A percentile compares a stretch with the other conserved stretches of the same genome.
Conservation (phyloP, 805 yeast genomes). For the Candida gorgasii region DNA sequence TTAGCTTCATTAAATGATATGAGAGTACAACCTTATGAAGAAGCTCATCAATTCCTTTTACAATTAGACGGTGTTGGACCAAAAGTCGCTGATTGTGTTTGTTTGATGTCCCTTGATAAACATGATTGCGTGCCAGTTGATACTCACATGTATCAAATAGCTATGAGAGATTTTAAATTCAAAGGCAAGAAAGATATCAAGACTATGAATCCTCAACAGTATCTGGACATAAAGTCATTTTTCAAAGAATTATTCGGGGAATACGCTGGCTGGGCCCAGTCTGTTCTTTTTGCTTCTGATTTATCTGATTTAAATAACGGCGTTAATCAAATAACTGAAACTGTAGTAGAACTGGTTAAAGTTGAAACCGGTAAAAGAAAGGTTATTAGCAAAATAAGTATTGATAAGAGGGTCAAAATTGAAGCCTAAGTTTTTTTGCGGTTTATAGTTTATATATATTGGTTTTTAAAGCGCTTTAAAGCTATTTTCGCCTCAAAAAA, state of each 20-base stretch:
- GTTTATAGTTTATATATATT: background rate
- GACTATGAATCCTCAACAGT: conserved; percentile 51
- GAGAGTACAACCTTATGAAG: conserved; percentile 48
- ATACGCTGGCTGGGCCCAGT: conserved; percentile 98
- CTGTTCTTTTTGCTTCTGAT: conserved; percentile 88
- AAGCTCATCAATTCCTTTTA: conserved; percentile 59
- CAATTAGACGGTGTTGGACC: conserved; percentile 91
- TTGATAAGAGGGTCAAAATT: conserved; percentile 3
- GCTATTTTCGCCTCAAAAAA: too few relatives aligned
- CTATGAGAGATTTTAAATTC: conserved; percentile 74
- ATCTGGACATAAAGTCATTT: conserved; percentile 56
- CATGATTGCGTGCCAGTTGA: conserved; percentile 92
- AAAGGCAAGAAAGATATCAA: conserved; percentile 42
- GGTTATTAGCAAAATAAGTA: background rate
- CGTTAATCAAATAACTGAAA: conserved; percentile 23
- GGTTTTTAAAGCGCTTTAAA: too few relatives aligned
- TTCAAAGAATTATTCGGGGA: conserved; percentile 78
- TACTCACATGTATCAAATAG: conserved; percentile 91
- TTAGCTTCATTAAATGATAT: conserved; percentile 41
- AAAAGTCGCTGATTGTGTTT: conserved; percentile 95
- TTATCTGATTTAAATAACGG: conserved; percentile 72
- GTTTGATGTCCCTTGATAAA: conserved; percentile 85
- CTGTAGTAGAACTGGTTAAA: background rate
- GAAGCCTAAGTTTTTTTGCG: background rate
- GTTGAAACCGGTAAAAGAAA: conserved; percentile 1